Evolutionary conservation across 495 filamentous ascomycete genomes (phyloP).

Genomic region (Tetracladium marchalianum): DNA sequence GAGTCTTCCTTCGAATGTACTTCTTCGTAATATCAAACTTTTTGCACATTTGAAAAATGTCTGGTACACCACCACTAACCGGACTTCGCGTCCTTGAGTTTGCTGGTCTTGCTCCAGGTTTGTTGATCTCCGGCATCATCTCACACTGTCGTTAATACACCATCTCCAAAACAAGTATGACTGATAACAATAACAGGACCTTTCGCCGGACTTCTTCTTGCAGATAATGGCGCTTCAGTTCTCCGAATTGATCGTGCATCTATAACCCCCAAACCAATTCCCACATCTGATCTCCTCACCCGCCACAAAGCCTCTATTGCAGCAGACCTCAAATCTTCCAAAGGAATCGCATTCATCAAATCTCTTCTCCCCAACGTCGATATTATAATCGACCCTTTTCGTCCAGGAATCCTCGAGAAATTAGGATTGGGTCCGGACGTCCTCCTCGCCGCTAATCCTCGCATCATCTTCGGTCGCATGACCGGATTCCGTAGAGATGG

Average conservation of each 20-base stretch:
- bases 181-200: slow-evolving; percentile 43
- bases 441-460: slow-evolving; percentile 55
- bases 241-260: slow-evolving; percentile 71
- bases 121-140: slow-evolving; percentile 3
- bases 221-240: slow-evolving; percentile 80
- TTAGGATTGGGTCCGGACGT: slow-evolving; percentile 64
- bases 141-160: background rate
- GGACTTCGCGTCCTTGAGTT: slow-evolving; percentile 82
- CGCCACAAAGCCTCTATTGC: slow-evolving; percentile 70
- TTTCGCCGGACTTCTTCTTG: slow-evolving; percentile 79
- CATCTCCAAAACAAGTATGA: background rate
- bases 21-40: too few relatives aligned
- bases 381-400: slow-evolving; percentile 85
- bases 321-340: slow-evolving; percentile 61
- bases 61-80: slow-evolving; percentile 48
- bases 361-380: slow-evolving; percentile 54
- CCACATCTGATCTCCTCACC: slow-evolving; percentile 59
- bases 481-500: slow-evolving; percentile 86
- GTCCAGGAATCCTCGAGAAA: slow-evolving; percentile 80
- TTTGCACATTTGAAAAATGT: background rate
- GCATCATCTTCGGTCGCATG: slow-evolving; percentile 72
- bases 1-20: too few relatives aligned
- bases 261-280: slow-evolving; percentile 21
- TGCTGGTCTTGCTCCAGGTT: slow-evolving; percentile 82
- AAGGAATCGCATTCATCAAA: slow-evolving; percentile 53